Conservation (phyloP, 805 yeast genomes). For the Debaryomyces prosopidis region DNA sequence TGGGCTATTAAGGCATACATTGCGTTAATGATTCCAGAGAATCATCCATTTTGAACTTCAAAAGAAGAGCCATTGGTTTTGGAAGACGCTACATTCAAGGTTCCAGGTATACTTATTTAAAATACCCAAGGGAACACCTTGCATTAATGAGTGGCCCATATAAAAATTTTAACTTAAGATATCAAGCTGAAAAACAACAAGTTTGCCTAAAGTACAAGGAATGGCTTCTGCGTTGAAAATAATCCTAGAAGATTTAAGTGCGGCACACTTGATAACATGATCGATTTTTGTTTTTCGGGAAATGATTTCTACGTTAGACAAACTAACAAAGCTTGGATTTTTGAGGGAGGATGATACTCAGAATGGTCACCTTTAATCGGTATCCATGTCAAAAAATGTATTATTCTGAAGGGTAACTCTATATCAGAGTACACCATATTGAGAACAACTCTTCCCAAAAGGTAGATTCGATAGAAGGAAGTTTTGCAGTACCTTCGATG, state of each 20-base stretch:
- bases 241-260: conserved; percentile 5
- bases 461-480: conserved; percentile 12
- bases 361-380: conserved; percentile 9
- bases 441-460: conserved; percentile 3
- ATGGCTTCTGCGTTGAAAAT: conserved; percentile 9
- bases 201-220: conserved; percentile 12
- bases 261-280: conserved; percentile 11
- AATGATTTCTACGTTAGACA: conserved; percentile 78
- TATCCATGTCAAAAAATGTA: conserved; percentile 8
- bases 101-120: conserved; percentile 10
- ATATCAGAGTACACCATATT: conserved; percentile 10
- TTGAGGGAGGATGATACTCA: conserved; percentile 4
- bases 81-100: conserved; percentile 1
- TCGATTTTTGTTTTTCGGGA: conserved; percentile 10
- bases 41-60: conserved; percentile 12
- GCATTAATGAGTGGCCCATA: conserved; percentile 12
- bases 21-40: conserved; percentile 7
- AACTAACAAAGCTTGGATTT: conserved; percentile 97
- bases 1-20: conserved; percentile 12
- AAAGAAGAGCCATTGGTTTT: conserved; percentile 6
- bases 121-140: conserved; percentile 6
- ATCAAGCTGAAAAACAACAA: conserved; percentile 11
- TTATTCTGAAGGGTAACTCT: conserved; percentile 7
- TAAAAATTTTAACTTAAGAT: conserved; percentile 1
- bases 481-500: conserved; percentile 8